Evolutionary conservation across 192 early-diverging fungal genomes (phyloP), one percentile per base, ranked within the genome.

Genomic region (Entophlyctis luteolus): DNA sequence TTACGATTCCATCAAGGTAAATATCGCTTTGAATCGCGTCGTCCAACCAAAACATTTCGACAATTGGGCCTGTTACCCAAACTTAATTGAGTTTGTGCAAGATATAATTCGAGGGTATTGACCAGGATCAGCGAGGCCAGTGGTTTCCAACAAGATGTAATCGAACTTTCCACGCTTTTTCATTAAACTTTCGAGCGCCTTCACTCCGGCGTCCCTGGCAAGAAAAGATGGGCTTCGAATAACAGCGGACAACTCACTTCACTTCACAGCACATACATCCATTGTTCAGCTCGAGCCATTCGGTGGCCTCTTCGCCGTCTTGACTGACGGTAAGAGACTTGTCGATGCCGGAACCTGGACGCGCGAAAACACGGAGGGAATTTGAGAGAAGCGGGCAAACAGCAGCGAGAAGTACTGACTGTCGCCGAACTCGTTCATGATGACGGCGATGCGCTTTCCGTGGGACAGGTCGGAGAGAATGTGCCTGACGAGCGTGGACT

Each of bases 401-500:
- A 1, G 8, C n/a, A n/a, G n/a, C n/a, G n/a, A n/a, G n/a, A n/a
- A n/a, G n/a, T 2, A 49, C 60, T 48, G 14, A 79, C 78, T 88
- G 67, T 96, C 94, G 45, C 95, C 97, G 85, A 99, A 99, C 80
- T 99, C 97, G 71, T 99, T 99, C 74, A 99, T 81, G 32, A 99
- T 94, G 23, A 99, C 93, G 0, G 97, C 97, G 38, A 99, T 96
- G 22, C 90, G 88, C 72, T 93, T 94, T n/a, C 90, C 87, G 62
- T 97, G 97, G n/a, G 67, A 76, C 22, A 20, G 32, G 39, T 76
- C 77, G 29, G 75, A 75, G 33, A 83, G 71, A 20, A 81, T 49
- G 6, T 74, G 48, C 71, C 89, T 95, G 12, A 98, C 78, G 42
- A 98, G 72, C 0, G 96, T 98, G 0, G 96, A 93, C 70, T 98